Conservation (phyloP, 495 filamentous ascomycete species). For the Aspergillus carlsbadensis region DNA sequence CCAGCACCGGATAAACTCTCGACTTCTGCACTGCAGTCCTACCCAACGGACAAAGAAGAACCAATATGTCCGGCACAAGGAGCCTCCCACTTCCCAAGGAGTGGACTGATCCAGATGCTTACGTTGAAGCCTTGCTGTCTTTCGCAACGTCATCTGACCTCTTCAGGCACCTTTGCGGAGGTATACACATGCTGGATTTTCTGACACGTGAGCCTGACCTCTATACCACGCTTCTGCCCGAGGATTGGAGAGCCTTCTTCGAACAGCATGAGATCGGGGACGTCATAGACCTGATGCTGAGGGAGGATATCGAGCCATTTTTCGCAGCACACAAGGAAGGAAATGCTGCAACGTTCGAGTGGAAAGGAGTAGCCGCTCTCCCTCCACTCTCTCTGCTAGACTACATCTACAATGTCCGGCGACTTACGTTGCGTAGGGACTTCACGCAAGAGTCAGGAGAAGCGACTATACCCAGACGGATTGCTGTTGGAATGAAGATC, state of each 20-base stretch:
- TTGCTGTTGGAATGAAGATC: conserved; percentile 88
- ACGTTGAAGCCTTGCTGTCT: conserved; percentile 72
- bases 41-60: conserved; percentile 6
- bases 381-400: conserved; percentile 67
- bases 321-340: conserved; percentile 13
- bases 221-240: conserved; percentile 70
- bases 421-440: conserved; percentile 63
- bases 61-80: conserved; percentile 16
- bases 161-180: conserved; percentile 87
- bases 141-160: conserved; percentile 73
- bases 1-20: not conserved
- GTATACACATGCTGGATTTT: conserved; percentile 94
- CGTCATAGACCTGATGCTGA: conserved; percentile 75
- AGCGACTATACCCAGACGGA: conserved; percentile 57
- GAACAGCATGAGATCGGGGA: conserved; percentile 64
- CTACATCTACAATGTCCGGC: conserved; percentile 74
- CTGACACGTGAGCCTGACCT: conserved; percentile 81
- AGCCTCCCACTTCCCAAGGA: conserved; percentile 58
- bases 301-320: conserved; percentile 58
- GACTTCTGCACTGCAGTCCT: not conserved
- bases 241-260: conserved; percentile 80
- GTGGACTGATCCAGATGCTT: conserved; percentile 63
- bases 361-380: conserved; percentile 46
- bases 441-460: conserved; percentile 42
- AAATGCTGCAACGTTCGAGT: conserved; percentile 23